Percentiles rank a stretch among this genome's conserved stretches.
phyloP scores from a whole-genome alignment of 2,329 filamentous ascomycete genomes.

The Penicillium sp. region DNA sequence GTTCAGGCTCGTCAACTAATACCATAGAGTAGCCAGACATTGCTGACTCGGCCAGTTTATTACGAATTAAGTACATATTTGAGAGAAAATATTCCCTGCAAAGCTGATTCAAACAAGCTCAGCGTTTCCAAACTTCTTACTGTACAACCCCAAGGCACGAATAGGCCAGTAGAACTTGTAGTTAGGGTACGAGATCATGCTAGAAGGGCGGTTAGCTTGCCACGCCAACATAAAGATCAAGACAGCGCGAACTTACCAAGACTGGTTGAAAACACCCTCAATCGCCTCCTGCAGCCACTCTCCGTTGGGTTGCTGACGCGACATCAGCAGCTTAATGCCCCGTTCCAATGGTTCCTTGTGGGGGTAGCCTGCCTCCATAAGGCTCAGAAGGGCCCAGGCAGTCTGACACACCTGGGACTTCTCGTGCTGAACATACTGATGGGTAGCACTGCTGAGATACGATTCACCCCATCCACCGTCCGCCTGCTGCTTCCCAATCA shows the following conservation, averaged over 20 bases:
- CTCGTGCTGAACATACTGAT: slow-evolving; percentile 70
- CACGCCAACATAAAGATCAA: neutral
- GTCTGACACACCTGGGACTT: slow-evolving; percentile 91
- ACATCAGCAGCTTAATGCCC: slow-evolving; percentile 77
- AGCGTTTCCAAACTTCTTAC: slow-evolving; percentile 65
- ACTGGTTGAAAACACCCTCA: slow-evolving; percentile 98
- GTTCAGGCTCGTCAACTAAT: neutral
- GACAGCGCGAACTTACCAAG: slow-evolving; percentile 60
- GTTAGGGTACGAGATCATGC: slow-evolving; percentile 98
- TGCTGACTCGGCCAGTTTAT: neutral
- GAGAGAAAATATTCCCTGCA: neutral
- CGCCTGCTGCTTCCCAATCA: slow-evolving; percentile 75
- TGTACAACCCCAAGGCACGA: slow-evolving; percentile 89
- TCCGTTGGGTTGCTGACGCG: slow-evolving; percentile 78
- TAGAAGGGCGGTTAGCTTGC: slow-evolving; percentile 33
- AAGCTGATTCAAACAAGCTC: slow-evolving; percentile 41
- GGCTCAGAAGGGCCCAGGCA: slow-evolving; percentile 77
- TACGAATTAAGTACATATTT: slow-evolving; percentile 9
- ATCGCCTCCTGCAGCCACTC: slow-evolving; percentile 96
- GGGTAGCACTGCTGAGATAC: slow-evolving; percentile 78
- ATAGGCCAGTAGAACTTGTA: slow-evolving; percentile 97
- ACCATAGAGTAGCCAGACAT: too few relatives aligned
- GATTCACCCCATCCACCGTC: slow-evolving; percentile 98
- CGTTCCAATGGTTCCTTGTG: slow-evolving; percentile 66
- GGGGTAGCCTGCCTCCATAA: slow-evolving; percentile 80